Evolutionary conservation across 495 filamentous ascomycete species (phyloP), one percentile per base, ranked within the genome.

Genomic region (Neurospora sp.): DNA sequence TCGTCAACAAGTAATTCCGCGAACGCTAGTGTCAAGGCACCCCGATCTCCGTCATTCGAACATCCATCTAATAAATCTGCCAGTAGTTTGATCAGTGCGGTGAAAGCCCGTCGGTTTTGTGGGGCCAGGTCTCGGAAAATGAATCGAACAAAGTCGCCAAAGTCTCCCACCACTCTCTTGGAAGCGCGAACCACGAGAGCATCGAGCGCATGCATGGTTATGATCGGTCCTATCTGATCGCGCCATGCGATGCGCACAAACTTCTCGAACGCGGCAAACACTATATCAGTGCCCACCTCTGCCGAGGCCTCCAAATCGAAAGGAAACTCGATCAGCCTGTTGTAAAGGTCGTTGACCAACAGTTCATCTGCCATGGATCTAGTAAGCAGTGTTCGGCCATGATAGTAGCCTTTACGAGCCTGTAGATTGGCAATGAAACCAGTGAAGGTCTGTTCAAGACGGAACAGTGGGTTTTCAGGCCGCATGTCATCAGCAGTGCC

Each of bases 181-280:
- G 93, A 89, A 44, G 92, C 92, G 74, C 92, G 91, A 40, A 85
- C 84, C 76, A 94, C 94, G 31, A 99, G 84, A 14, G 86, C 84
- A 69, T 89, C 87, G 38, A 97, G 82, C 18, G 87, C 85, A 35
- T 90, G 83, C 40, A 85, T 79, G 3, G 89, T 85, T 73, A 98
- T 87, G 42, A 98, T 85, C 3, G 92, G 88, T 0, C 96, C 96
- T 85, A 98, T 94, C 74, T 92, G 91, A 69, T 94, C 90, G 71
- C 86, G 89, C 96, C 96, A 99, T 39, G 94, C 94, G 72, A 92
- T 90, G 72, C 88, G 89, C 77, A 98, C 85, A 74, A 98, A 99
- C 73, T 96, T 97, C 76, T 97, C 94, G 77, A 99, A 99, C 1
- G 95, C 93, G 20, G 91, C 91, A 76, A 98, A 97, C 11, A 98